These are phyloP conservation scores for Candida mattraensis DNA, from an alignment of 805 yeast genomes.

Conservation along the genomic window DNA sequence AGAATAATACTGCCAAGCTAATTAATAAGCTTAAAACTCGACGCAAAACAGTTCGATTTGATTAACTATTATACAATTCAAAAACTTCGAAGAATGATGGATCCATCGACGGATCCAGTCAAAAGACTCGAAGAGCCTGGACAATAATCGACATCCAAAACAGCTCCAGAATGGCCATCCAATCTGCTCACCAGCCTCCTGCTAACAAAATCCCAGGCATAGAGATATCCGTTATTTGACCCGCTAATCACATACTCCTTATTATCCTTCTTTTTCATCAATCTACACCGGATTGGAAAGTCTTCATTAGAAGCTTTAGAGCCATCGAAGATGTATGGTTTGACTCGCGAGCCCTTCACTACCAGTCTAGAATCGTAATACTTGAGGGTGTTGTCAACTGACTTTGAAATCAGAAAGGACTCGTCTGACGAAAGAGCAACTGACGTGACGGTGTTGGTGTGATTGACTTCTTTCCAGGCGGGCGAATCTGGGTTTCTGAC, in stretches of 20 bases:
- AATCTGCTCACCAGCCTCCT: constrained; percentile 47
- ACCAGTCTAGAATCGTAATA: constrained; percentile 53
- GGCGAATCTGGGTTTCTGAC: constrained; percentile 41
- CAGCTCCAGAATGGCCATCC: constrained; percentile 62
- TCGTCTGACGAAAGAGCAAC: constrained; percentile 43
- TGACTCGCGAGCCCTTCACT: constrained; percentile 38
- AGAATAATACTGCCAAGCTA: constrained; percentile 7
- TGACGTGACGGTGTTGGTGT: constrained; percentile 57
- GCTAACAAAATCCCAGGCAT: constrained; percentile 60
- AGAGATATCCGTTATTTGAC: constrained; percentile 57
- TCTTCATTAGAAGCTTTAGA: constrained; percentile 54
- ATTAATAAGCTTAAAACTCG: constrained; percentile 18
- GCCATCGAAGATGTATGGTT: constrained; percentile 54
- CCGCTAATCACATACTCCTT: constrained; percentile 49
- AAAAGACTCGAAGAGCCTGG: constrained; percentile 36
- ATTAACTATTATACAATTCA: constrained; percentile 7
- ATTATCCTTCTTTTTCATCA: constrained; percentile 40
- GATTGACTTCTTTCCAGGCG: constrained; percentile 45
- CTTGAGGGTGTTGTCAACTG: constrained; percentile 57
- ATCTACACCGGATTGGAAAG: constrained; percentile 47
- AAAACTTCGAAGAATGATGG: constrained; percentile 46
- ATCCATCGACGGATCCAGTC: constrained; percentile 57
- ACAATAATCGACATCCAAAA: constrained; percentile 54
- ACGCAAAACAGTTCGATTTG: constrained; percentile 22
- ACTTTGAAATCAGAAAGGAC: constrained; percentile 46